phyloP scores from a whole-genome alignment of 129 eudicot species.

The Pittosporum tobira region DNA sequence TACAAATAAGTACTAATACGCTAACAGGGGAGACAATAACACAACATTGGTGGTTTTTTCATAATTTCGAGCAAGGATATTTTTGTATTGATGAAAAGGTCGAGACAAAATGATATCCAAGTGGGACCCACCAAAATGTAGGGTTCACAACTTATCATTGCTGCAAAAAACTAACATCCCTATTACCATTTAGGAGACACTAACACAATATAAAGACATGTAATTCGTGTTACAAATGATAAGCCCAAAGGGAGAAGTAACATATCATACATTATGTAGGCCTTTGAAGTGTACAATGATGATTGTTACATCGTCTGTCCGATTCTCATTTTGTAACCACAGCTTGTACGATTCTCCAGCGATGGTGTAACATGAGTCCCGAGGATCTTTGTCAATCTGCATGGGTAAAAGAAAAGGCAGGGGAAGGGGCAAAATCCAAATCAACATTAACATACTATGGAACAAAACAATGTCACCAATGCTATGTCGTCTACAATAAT shows the following conservation, averaged over 20 bases:
- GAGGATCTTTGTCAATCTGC: conserved; percentile 80
- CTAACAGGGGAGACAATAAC: too few relatives aligned
- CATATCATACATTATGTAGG: conserved; percentile 49
- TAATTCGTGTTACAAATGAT: background rate
- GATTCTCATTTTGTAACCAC: conserved; percentile 89
- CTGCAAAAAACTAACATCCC: background rate
- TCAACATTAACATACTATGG: background rate
- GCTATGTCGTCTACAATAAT: too few relatives aligned
- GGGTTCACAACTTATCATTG: background rate
- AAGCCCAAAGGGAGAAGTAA: conserved; percentile 2
- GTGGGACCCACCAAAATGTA: background rate
- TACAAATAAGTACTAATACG: too few relatives aligned
- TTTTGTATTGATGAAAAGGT: too few relatives aligned
- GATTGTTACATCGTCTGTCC: conserved; percentile 92
- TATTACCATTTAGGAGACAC: background rate
- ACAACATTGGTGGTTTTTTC: too few relatives aligned
- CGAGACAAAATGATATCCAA: background rate
- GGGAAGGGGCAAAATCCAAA: too few relatives aligned
- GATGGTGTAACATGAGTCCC: conserved; percentile 71
- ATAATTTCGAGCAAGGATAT: too few relatives aligned
- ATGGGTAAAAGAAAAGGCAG: too few relatives aligned
- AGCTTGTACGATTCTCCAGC: conserved; percentile 84
- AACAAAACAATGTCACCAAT: background rate
- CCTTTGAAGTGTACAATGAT: conserved; percentile 78
- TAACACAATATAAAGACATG: background rate